Conservation (phyloP, 2,329 filamentous ascomycete genomes). For the Aspergillus pseudoterreus region DNA sequence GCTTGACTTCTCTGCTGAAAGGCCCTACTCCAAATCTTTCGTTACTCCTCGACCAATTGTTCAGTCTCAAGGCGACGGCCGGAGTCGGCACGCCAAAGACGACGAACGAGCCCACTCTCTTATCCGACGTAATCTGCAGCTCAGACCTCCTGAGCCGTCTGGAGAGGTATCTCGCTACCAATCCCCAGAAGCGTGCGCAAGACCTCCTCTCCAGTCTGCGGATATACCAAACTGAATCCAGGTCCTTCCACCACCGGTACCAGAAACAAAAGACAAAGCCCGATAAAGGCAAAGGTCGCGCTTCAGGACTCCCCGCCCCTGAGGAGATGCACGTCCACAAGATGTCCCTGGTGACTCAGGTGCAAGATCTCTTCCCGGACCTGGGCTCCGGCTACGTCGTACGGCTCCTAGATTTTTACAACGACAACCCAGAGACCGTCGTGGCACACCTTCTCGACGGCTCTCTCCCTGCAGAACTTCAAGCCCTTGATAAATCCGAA, state of each 20-base stretch:
- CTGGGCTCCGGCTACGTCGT: slow-evolving; percentile 79
- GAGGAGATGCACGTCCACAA: slow-evolving; percentile 68
- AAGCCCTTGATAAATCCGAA: slow-evolving; percentile 61
- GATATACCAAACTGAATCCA: slow-evolving; percentile 37
- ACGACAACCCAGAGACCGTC: slow-evolving; percentile 72
- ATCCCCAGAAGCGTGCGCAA: slow-evolving; percentile 40
- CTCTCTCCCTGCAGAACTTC: slow-evolving; percentile 66
- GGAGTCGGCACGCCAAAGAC: slow-evolving; percentile 53
- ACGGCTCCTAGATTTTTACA: slow-evolving; percentile 74
- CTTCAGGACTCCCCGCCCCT: slow-evolving; percentile 23
- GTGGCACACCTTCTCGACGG: slow-evolving; percentile 78
- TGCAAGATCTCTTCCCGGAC: slow-evolving; percentile 92
- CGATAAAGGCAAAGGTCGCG: slow-evolving; percentile 42
- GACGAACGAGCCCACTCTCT: slow-evolving; percentile 55
- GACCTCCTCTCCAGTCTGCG: slow-evolving; percentile 38
- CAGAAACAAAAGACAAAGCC: slow-evolving; percentile 36
- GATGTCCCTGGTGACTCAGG: slow-evolving; percentile 78
- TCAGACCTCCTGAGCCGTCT: slow-evolving; percentile 64
- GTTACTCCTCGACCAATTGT: slow-evolving; percentile 76
- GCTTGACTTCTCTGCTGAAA: slow-evolving; percentile 67
- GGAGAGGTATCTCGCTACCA: slow-evolving; percentile 29
- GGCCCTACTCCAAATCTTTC: slow-evolving; percentile 66
- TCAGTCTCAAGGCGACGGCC: slow-evolving; percentile 69
- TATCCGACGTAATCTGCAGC: slow-evolving; percentile 74
- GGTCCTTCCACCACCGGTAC: slow-evolving; percentile 37